These are phyloP conservation scores for Setaria viridis DNA, from an alignment of 202 grass and related monocot species.

Conservation along the genomic window DNA sequence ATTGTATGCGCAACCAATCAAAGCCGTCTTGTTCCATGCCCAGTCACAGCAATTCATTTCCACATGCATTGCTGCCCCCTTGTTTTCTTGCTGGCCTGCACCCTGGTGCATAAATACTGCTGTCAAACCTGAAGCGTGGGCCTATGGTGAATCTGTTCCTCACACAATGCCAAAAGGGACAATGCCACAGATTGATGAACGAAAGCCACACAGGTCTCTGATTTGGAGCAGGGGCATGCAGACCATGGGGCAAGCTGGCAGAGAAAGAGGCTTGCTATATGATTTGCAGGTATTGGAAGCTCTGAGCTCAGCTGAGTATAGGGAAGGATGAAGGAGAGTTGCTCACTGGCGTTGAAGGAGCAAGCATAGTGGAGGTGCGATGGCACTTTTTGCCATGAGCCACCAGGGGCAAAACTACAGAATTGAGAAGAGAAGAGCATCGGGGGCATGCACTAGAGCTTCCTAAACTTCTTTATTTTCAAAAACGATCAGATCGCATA, in stretches of 20 bases:
- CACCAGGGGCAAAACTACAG: neutral
- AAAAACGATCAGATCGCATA: neutral
- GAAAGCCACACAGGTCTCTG: neutral
- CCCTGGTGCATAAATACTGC: neutral
- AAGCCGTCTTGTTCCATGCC: neutral
- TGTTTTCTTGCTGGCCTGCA: neutral
- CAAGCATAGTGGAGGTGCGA: neutral
- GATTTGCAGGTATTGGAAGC: neutral
- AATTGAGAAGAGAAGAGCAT: neutral
- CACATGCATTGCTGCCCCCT: neutral
- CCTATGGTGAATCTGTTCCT: neutral
- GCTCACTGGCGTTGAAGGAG: neutral
- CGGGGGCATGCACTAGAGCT: neutral
- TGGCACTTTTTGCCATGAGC: neutral
- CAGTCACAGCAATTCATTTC: neutral
- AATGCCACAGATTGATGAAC: neutral
- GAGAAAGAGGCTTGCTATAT: neutral
- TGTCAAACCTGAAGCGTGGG: neutral
- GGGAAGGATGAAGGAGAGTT: neutral
- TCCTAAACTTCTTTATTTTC: neutral
- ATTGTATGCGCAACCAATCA: neutral
- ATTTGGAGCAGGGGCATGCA: neutral
- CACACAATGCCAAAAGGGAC: neutral
- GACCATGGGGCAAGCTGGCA: neutral
- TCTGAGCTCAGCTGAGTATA: neutral